Base-by-base conservation (phyloP, 139 green algal genomes). In the Bryopsis sp. region DNA sequence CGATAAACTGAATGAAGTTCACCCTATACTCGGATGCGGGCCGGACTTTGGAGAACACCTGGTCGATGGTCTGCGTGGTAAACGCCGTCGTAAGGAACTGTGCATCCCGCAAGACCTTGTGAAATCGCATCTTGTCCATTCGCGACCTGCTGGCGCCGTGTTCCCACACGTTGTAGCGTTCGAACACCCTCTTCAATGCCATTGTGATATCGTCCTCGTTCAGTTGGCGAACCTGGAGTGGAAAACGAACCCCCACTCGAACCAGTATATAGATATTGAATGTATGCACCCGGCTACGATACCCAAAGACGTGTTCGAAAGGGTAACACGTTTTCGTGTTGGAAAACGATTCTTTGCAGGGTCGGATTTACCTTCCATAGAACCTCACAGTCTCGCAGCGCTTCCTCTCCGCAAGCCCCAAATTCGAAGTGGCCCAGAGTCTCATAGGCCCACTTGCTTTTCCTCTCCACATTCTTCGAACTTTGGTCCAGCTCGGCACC, bases 1-100 rank as follows among this genome's bases (percentile, higher is more conserved):
- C 76, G 22, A 81, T 50, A 37, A 82, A 84, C 57, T 77, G 47
- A 0, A 80, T 47, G 48, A 80, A 80, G 64, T 80, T 80, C 26
- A 80, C 48, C 1, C 6, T 24, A n/a, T 63, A 5, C 34, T 15
- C 26, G 28, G 64, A 47, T n/a, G 48, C 31, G 24, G 50, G 68
- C n/a, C 43, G 57, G 19, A 74, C 1, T 26, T 71, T 63, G 1
- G 0, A 57, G 57, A 68, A 70, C 35, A 74, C 58, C 57, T 7
- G 22, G 68, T 74, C 68, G 2, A 3, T 29, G 1, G 2, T 3
- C 1, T 58, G 32, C n/a, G 38, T 34, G 34, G 48, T 39, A 33
- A 80, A 66, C 31, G 61, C 26, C 5, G 70, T 70, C 19, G 34
- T 48, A 7, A 77, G 33, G 31, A 80, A 39, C 28, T 28, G 4